phyloP scores from a whole-genome alignment of 768 basidiomycete genomes.

The Cystobasidium onofrii region DNA sequence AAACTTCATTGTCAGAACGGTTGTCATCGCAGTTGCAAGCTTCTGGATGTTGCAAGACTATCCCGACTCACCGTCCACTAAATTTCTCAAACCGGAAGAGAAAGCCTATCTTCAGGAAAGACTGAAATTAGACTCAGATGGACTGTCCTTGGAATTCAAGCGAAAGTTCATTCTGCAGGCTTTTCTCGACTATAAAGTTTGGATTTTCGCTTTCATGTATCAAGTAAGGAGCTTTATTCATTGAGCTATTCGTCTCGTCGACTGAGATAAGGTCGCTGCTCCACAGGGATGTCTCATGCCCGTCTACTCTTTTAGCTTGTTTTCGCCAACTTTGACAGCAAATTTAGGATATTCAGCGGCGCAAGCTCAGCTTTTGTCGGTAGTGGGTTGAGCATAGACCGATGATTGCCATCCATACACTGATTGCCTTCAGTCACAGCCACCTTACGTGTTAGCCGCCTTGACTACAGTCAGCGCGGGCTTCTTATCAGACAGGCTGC shows the following conservation, averaged over 20 bases:
- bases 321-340: conserved; percentile 70
- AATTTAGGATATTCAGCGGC: conserved; percentile 45
- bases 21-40: conserved; percentile 58
- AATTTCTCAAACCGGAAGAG: conserved; percentile 64
- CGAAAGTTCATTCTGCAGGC: conserved; percentile 3
- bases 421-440: conserved; percentile 42
- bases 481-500: conserved; percentile 57
- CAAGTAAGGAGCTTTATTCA: too few species aligned
- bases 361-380: conserved; percentile 64
- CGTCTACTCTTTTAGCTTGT: conserved; percentile 66
- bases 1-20: conserved; percentile 61
- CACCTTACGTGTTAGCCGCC: conserved; percentile 64
- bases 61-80: conserved; percentile 72
- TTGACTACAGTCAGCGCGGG: conserved; percentile 56
- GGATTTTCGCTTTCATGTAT: conserved; percentile 11
- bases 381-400: conserved; percentile 40
- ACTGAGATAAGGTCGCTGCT: background rate
- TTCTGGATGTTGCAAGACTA: conserved; percentile 77
- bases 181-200: conserved; percentile 17
- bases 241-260: background rate
- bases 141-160: conserved; percentile 45
- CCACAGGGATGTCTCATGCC: conserved; percentile 52
- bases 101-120: conserved; percentile 56
- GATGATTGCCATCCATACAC: background rate
- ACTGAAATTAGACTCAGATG: conserved; percentile 75